A percentile compares a stretch with the other conserved stretches of the same genome.
phyloP scores from a whole-genome alignment of 345 rosid genomes.

The Sonneratia caseolaris region DNA sequence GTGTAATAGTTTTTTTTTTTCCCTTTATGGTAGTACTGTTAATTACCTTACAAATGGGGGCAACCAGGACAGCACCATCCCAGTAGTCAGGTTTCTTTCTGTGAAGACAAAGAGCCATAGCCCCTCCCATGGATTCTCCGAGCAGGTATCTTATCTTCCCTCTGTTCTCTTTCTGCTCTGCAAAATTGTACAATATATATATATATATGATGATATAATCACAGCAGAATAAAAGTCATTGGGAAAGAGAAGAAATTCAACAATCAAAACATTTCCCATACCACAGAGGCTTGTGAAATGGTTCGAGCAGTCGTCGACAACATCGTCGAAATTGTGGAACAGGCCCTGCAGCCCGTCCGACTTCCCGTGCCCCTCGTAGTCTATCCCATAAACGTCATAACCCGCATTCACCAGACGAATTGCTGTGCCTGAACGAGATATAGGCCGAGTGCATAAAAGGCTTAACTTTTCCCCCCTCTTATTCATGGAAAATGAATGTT shows the following conservation, averaged over 20 bases:
- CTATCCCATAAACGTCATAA: conserved; percentile 60
- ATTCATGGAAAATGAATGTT: not conserved
- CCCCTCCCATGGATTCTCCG: conserved; percentile 96
- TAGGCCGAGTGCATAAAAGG: not conserved
- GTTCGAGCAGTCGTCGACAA: conserved; percentile 48
- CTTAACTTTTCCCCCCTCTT: not conserved
- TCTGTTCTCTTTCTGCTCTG: conserved; percentile 46
- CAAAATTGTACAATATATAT: not conserved
- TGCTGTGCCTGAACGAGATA: conserved; percentile 9
- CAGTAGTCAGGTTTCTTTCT: conserved; percentile 56
- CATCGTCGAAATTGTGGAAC: conserved; percentile 33
- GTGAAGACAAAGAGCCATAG: conserved; percentile 48
- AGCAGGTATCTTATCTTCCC: conserved; percentile 56
- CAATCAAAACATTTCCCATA: conserved; percentile 6
- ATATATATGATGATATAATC: not conserved
- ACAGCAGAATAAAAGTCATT: not conserved
- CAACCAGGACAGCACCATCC: conserved; percentile 73
- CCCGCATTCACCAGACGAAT: conserved; percentile 48
- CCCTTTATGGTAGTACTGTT: too few species aligned
- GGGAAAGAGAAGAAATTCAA: not conserved
- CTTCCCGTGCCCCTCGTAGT: conserved; percentile 87
- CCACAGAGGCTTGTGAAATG: conserved; percentile 53
- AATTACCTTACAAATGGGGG: conserved; percentile 90
- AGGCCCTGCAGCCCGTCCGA: conserved; percentile 49
- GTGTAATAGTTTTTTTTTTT: too few species aligned